Conservation (phyloP, 2,329 filamentous ascomycete genomes). For the Colletotrichum sp. region DNA sequence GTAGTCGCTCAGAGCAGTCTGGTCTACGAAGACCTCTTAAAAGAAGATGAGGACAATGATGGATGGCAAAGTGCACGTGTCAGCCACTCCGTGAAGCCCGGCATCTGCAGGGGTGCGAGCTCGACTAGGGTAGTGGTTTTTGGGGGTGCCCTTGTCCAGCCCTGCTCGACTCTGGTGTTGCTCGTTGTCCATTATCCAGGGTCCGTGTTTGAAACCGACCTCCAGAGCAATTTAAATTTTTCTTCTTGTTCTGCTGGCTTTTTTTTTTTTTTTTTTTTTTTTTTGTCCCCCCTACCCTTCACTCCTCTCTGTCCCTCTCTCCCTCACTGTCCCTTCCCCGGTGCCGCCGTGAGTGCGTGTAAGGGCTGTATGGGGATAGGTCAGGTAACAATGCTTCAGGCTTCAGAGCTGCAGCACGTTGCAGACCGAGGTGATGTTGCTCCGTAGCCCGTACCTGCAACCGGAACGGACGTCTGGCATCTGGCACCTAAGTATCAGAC, state of each 20-base stretch:
- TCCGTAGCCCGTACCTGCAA: not conserved
- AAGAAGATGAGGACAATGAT: not conserved
- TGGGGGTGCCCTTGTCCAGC: constrained; percentile 10
- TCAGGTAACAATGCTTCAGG: not conserved
- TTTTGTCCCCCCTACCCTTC: not conserved
- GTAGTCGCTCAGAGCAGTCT: not conserved
- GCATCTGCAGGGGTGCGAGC: constrained; percentile 15
- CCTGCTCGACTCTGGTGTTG: not conserved
- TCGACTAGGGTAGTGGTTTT: constrained; percentile 1
- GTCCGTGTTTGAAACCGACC: constrained; percentile 1
- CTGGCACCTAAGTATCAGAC: not conserved
- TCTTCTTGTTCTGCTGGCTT: not conserved
- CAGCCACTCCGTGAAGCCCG: constrained; percentile 4
- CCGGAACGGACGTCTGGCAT: not conserved
- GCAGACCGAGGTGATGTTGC: not conserved
- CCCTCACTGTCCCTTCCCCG: too few relatives aligned
- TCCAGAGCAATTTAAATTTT: not conserved
- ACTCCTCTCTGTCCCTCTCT: too few relatives aligned
- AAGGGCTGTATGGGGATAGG: not conserved
- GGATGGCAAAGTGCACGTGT: constrained; percentile 1
- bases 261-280: too few relatives aligned
- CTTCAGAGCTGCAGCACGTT: not conserved
- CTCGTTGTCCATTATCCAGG: not conserved
- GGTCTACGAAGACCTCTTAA: not conserved
- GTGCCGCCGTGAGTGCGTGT: not conserved